A percentile compares a stretch with the other conserved stretches of the same genome.
These are phyloP conservation scores for Jackrogersella minutella DNA, from an alignment of 495 filamentous ascomycete genomes.

Conservation along the genomic window DNA sequence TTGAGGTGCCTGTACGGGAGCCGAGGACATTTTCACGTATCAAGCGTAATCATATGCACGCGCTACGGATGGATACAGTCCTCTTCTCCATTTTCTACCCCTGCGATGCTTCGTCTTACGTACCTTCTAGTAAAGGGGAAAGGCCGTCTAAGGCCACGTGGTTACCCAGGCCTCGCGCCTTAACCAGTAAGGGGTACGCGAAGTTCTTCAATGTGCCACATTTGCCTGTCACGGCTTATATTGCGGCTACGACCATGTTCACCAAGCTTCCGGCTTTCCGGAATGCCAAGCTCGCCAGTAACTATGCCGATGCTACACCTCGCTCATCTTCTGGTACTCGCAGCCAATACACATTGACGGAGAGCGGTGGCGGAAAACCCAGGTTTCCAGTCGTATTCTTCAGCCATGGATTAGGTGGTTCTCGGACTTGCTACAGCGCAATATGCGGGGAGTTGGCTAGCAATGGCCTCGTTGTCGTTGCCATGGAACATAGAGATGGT, in stretches of 20 bases:
- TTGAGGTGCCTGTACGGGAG: slow-evolving; percentile 66
- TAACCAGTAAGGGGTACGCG: slow-evolving; percentile 61
- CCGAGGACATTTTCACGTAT: slow-evolving; percentile 53
- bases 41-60: slow-evolving; percentile 50
- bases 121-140: slow-evolving; percentile 39
- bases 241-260: slow-evolving; percentile 60
- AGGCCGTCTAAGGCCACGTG: slow-evolving; percentile 59
- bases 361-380: slow-evolving; percentile 33
- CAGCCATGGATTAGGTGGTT: slow-evolving; percentile 73
- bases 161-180: slow-evolving; percentile 59
- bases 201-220: slow-evolving; percentile 58
- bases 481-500: slow-evolving; percentile 73
- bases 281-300: slow-evolving; percentile 54
- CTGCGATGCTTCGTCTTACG: slow-evolving; percentile 46
- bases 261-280: slow-evolving; percentile 65
- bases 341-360: slow-evolving; percentile 44
- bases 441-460: slow-evolving; percentile 69
- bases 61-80: slow-evolving; percentile 63
- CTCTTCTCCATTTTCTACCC: slow-evolving; percentile 75
- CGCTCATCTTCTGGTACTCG: slow-evolving; percentile 58
- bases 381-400: slow-evolving; percentile 73
- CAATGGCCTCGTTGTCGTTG: slow-evolving; percentile 72
- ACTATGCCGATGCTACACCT: slow-evolving; percentile 42
- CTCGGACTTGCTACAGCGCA: slow-evolving; percentile 67
- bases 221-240: slow-evolving; percentile 53